Base-by-base conservation (phyloP, 2,329 filamentous ascomycete species). In the Coleophoma cylindrospora region DNA sequence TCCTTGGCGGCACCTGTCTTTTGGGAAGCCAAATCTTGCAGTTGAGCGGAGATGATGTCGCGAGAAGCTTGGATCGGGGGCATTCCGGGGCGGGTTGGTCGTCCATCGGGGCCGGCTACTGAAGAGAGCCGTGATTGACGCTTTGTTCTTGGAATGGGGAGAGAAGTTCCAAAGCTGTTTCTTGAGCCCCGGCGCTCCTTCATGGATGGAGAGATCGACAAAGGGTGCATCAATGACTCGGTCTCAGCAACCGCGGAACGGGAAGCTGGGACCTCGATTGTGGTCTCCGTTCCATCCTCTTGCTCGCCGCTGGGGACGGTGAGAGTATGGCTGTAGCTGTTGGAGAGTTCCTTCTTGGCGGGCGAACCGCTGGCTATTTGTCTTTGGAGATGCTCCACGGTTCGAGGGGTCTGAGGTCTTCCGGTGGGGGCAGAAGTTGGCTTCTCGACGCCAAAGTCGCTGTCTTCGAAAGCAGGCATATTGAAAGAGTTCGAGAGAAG, bases 121-220 rank as follows among this genome's bases (percentile, higher is more conserved):
- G 81, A 83, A 11, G 82, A 86, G 45, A 88, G 74, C 40, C 85
- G 77, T 4, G 84, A 87, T 60, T 81, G 78, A 59, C 85, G 79
- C 68, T 87, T 86, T 43, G 83, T 81, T 58, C 82, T 74, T 45
- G 86, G 86, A 59, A 90, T 90, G 47, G 86, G 86, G 14, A 90
- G 77, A 17, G 84, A 79, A 45, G 83, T 76, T 54, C 86, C 86
- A 64, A 89, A 89, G 15, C 85, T 89, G 77, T 89, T 90, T 55
- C 86, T 80, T 17, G 86, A 89, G 43, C 79, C 76, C 57, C 86
- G 73, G 54, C 86, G 75, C 57, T 86, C 81, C 67, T 75, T 82
- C 73, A 81, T 81, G 8, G 84, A 89, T 14, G 84, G 85, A 13
- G 78, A 73, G 43, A 84, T 70, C 61, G 82, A 87, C 61, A 90